These are phyloP conservation scores for Entomortierella beljakovae DNA, from an alignment of 192 early-diverging fungal genomes.

Conservation along the genomic window DNA sequence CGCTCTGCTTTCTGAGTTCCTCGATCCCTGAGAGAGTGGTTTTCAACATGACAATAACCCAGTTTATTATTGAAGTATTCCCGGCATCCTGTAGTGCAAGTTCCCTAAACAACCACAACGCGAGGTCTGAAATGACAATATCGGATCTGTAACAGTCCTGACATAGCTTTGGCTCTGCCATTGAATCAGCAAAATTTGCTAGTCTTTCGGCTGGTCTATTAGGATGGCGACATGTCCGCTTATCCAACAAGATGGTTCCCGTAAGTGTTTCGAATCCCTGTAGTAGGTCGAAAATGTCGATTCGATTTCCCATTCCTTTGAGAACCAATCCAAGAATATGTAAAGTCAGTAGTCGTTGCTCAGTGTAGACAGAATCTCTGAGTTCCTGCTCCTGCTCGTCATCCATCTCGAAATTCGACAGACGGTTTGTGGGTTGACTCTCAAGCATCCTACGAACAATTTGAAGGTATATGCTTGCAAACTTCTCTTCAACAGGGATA, in stretches of 20 bases:
- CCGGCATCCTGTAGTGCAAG: conserved; percentile 22
- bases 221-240: conserved; percentile 34
- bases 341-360: conserved; percentile 48
- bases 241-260: conserved; percentile 36
- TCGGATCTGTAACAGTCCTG: conserved; percentile 48
- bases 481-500: conserved; percentile 41
- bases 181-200: conserved; percentile 22
- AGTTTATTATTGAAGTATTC: conserved; percentile 13
- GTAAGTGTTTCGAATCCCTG: conserved; percentile 54
- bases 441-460: conserved; percentile 49
- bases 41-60: conserved; percentile 49
- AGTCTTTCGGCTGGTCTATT: conserved; percentile 3
- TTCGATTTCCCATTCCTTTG: conserved; percentile 34
- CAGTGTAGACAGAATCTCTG: conserved; percentile 43
- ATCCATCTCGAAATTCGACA: neutral
- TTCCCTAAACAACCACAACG: conserved; percentile 53
- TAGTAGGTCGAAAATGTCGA: conserved; percentile 46
- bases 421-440: conserved; percentile 7
- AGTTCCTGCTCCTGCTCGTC: conserved; percentile 42
- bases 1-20: conserved; percentile 26
- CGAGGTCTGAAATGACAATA: conserved; percentile 52
- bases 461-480: conserved; percentile 53
- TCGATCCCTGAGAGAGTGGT: conserved; percentile 46
- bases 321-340: conserved; percentile 52
- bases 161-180: conserved; percentile 27